Conservation (phyloP, 176 grass and related monocot species). For the Oryza rufipogon region DNA sequence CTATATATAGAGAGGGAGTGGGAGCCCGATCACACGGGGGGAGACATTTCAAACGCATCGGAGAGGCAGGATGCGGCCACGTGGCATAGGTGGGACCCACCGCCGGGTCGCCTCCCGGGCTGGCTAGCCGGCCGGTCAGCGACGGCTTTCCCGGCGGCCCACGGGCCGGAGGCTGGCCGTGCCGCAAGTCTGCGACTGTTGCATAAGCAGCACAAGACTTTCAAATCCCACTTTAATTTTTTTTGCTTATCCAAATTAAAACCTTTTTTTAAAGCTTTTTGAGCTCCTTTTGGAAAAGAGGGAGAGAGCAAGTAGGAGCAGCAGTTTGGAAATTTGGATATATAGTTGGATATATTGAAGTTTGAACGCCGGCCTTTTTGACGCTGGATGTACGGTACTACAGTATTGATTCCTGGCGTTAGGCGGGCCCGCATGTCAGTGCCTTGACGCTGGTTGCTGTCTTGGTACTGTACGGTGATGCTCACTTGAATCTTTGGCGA, state of each 20-base stretch:
- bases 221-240: neutral
- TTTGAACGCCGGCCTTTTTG: constrained; percentile 10
- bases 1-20: constrained; percentile 32
- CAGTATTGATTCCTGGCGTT: neutral
- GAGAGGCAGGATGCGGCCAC: constrained; percentile 29
- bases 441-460: neutral
- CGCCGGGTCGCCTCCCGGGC: neutral
- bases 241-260: constrained; percentile 17
- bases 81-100: neutral
- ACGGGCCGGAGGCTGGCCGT: neutral
- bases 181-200: neutral
- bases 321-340: constrained; percentile 17
- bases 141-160: constrained; percentile 47
- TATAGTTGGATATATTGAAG: neutral
- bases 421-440: neutral
- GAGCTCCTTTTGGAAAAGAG: neutral
- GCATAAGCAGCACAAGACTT: constrained; percentile 27
- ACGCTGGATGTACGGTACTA: neutral
- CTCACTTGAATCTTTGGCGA: neutral
- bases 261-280: neutral
- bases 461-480: neutral
- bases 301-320: neutral
- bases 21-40: neutral
- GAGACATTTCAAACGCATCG: constrained; percentile 45
- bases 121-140: constrained; percentile 35